Evolutionary conservation across 1,284 basidiomycete species (phyloP), one percentile per base, ranked within the genome.

Genomic region (Ustilago cynodontis): DNA sequence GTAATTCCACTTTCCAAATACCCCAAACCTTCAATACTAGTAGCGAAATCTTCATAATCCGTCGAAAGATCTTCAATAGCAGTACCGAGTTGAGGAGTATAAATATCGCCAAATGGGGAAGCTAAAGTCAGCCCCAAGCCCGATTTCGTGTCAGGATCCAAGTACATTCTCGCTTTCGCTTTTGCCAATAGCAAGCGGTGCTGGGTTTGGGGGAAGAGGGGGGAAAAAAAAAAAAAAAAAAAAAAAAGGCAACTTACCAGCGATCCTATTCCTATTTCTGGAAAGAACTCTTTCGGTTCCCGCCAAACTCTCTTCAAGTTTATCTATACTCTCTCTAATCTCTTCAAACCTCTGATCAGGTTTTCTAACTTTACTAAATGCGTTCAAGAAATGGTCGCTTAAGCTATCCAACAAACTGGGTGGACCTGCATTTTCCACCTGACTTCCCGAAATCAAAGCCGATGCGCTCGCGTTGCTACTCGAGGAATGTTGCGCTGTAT

Each of bases 1-100:
- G 96, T 98, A 78, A 99, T 98, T 39, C 96, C 96, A 71, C 93
- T 95, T 87, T 99, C 96, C 74, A 99, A 90, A 87, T 97, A 97
- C 65, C 95, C 97, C 65, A 99, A 90, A 56, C 95, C 95, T 87
- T 99, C 95, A 67, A 98, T 93, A 53, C 94, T 92, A 66, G 94
- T 93, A 28, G 96, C 95, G 79, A 98, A 88, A 86, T 98, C 96
- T 85, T 97, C 94, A 87, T 98, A 99, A 88, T 99, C 97, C 66
- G 91, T 91, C 61, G 94, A 93, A 57, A 99, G 90, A 68, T 86
- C 84, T 85, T 82, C 80, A 45, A 64, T 59, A 2, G 57, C 65
- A 29, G 77, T 75, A 53, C 74, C 77, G 39, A 83, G 62, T 66
- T 78, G 72, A 26, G 78, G 79, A 45, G 80, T 72, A 68, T 79